Conservation (phyloP, 495 filamentous ascomycete species). For the Xylaria flabelliformis region DNA sequence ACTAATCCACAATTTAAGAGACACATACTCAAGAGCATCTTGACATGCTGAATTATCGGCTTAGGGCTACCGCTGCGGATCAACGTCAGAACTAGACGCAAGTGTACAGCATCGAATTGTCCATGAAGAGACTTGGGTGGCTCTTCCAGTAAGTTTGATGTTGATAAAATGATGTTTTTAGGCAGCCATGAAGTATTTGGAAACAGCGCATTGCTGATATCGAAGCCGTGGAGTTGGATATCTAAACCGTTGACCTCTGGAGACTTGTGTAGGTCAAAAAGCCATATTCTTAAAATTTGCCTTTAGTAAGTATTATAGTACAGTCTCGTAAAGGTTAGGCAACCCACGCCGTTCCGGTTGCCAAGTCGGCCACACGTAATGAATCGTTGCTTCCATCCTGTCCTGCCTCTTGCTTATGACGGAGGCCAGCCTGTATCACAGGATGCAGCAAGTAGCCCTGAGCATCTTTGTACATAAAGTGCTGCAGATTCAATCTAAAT, state of each 20-base stretch:
- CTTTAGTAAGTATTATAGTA: not conserved
- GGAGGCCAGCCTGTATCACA: constrained; percentile 5
- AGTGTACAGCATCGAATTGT: constrained; percentile 21
- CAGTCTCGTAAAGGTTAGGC: no score
- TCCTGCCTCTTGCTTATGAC: not conserved
- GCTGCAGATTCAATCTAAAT: constrained; percentile 18
- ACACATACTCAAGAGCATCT: constrained; percentile 19
- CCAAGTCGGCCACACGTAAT: constrained; percentile 6
- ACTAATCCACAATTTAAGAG: not conserved
- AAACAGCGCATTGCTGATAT: constrained; percentile 13
- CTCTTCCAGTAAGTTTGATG: constrained; percentile 16
- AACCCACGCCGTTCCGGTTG: constrained; percentile 21
- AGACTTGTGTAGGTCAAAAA: constrained; percentile 20
- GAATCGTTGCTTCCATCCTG: not conserved
- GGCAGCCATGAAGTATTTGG: constrained; percentile 19
- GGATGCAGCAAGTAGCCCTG: constrained; percentile 18
- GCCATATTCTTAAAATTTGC: constrained; percentile 10
- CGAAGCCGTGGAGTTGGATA: constrained; percentile 17
- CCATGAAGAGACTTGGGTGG: constrained; percentile 18
- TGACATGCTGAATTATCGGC: constrained; percentile 15
- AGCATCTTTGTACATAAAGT: constrained; percentile 22
- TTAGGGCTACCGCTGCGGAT: not conserved
- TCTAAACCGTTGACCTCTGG: constrained; percentile 9
- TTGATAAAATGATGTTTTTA: constrained; percentile 11
- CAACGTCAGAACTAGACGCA: constrained; percentile 14